phyloP scores from a whole-genome alignment of 2,329 filamentous ascomycete genomes.

The Claviceps digitariae region DNA sequence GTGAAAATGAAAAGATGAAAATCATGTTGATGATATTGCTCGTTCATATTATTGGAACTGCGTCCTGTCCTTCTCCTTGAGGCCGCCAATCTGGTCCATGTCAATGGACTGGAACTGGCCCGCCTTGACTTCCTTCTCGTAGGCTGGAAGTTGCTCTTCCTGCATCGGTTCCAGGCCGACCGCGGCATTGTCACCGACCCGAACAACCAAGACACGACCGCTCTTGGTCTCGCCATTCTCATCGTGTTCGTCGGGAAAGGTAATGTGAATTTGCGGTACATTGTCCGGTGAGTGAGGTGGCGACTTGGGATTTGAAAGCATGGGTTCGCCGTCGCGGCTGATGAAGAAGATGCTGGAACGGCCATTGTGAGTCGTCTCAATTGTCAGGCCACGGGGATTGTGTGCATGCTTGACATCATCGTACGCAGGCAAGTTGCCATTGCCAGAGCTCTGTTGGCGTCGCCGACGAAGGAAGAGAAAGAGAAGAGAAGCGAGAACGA shows the following conservation, averaged over 20 bases:
- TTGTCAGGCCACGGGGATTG: constrained; percentile 42
- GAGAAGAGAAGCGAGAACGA: constrained; percentile 54
- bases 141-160: constrained; percentile 70
- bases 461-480: constrained; percentile 57
- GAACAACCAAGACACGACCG: constrained; percentile 80
- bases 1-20: too few species aligned
- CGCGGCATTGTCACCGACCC: constrained; percentile 71
- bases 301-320: constrained; percentile 61
- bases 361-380: constrained; percentile 40
- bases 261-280: constrained; percentile 93
- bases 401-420: constrained; percentile 43
- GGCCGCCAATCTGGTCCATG: constrained; percentile 82
- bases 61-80: constrained; percentile 70
- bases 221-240: constrained; percentile 68
- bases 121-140: constrained; percentile 65
- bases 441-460: constrained; percentile 30
- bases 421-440: constrained; percentile 54
- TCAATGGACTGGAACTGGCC: constrained; percentile 86
- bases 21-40: not conserved
- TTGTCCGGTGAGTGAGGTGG: constrained; percentile 69
- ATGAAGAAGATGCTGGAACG: constrained; percentile 63
- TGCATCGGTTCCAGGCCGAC: constrained; percentile 82
- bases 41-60: constrained; percentile 20
- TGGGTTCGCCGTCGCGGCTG: constrained; percentile 60
- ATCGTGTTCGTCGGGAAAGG: constrained; percentile 92